Evolutionary conservation across 306 rosid genomes (phyloP), one percentile per base, ranked within the genome.

Genomic region (Datisca glomerata): DNA sequence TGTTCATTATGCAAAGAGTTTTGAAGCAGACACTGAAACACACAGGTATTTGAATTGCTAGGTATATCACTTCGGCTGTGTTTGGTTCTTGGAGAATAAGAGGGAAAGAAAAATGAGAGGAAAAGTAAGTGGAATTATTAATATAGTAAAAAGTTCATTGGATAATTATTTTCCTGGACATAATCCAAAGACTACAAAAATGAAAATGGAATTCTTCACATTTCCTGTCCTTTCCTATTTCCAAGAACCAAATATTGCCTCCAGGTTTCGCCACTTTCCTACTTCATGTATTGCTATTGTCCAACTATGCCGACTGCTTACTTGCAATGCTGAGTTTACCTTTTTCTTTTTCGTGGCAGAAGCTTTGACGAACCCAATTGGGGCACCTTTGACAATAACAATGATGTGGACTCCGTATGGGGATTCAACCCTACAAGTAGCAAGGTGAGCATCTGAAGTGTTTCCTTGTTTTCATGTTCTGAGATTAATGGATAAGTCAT

Each of bases 401-500:
- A 87, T 48, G 97, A 87, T 21, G 69, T 51, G 38, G 97, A 87
- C 53, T 87, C 97, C 0, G 80, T 87, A 27, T 87, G 97, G 97
- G 83, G 85, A 34, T 76, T 78, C 57, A 78, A 80, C 49, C 15
- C 80, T 55, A 53, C n/a, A 21, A 64, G 65, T 56, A 27, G 67
- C 59, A 81, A 86, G 86, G 96, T 86, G 64, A 69, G 60, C 45
- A 0, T 2, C 49, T 29, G 15, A 25, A 18, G 48, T 28, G 42
- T 20, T 33, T 37, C 16, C 14, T 48, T 31, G 28, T 21, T n/a
- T n/a, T n/a, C n/a, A n/a, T n/a, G n/a, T n/a, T n/a, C n/a, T n/a
- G n/a, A n/a, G n/a, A n/a, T n/a, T n/a, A n/a, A n/a, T n/a, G n/a
- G n/a, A n/a, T n/a, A n/a, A n/a, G n/a, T n/a, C n/a, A n/a, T n/a